Evolutionary conservation across 306 rosid genomes (phyloP).

Genomic region (Lablab purpureus): DNA sequence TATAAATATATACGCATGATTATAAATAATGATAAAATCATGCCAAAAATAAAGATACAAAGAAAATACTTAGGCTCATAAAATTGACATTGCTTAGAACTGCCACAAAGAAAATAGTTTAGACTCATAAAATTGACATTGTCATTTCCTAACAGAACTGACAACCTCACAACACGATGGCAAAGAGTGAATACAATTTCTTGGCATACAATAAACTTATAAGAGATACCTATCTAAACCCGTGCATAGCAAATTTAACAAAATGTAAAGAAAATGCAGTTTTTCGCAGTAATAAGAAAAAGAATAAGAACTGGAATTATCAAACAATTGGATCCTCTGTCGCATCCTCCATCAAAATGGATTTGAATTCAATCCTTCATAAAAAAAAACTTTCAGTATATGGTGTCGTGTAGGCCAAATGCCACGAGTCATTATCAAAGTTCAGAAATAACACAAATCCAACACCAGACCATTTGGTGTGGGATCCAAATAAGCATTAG

Average conservation of each 20-base stretch:
- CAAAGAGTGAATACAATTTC: constrained; percentile 23
- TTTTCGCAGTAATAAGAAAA: background rate
- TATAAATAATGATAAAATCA: constrained; percentile 6
- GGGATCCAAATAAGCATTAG: constrained; percentile 15
- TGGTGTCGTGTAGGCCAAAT: background rate
- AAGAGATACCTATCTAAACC: background rate
- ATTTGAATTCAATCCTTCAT: background rate
- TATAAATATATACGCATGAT: background rate
- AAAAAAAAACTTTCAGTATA: background rate
- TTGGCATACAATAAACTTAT: constrained; percentile 21
- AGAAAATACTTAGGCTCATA: background rate
- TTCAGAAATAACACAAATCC: constrained; percentile 19
- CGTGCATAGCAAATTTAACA: constrained; percentile 6
- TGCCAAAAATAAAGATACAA: background rate
- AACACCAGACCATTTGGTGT: constrained; percentile 10
- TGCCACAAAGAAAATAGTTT: background rate
- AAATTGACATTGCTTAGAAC: constrained; percentile 1
- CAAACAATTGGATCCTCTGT: constrained; percentile 10
- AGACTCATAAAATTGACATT: background rate
- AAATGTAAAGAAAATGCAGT: constrained; percentile 13
- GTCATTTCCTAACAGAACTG: too few species aligned
- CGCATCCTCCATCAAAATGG: background rate
- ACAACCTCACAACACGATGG: background rate
- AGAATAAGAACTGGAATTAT: background rate
- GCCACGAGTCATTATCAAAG: background rate